These are phyloP conservation scores for Boletus pseudo-olivaceus DNA, from an alignment of 768 basidiomycete species.

Conservation along the genomic window DNA sequence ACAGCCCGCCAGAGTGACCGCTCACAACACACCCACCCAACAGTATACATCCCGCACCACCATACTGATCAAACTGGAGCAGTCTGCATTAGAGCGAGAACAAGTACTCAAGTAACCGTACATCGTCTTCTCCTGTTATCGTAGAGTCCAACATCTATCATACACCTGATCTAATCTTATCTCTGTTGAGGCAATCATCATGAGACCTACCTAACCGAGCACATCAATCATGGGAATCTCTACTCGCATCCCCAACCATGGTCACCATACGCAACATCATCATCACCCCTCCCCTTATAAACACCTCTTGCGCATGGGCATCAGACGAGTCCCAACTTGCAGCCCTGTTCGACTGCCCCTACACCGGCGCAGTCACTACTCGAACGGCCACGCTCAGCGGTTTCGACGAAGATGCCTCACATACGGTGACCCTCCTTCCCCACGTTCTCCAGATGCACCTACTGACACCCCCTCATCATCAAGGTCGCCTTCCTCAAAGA, in stretches of 20 bases:
- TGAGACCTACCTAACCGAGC: background rate
- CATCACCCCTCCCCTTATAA: constrained; percentile 65
- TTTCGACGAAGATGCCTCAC: constrained; percentile 59
- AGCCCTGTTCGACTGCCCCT: constrained; percentile 59
- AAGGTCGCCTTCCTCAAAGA: constrained; percentile 60
- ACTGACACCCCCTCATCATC: constrained; percentile 8
- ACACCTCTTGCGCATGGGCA: constrained; percentile 81
- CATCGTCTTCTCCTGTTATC: constrained; percentile 2
- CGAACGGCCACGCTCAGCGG: constrained; percentile 72
- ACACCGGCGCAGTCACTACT: constrained; percentile 79
- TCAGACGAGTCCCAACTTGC: constrained; percentile 62
- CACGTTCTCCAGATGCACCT: background rate
- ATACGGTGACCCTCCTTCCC: constrained; percentile 44
- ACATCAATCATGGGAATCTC: background rate
- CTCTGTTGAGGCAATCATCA: background rate
- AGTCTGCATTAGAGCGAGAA: constrained; percentile 89
- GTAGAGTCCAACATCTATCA: background rate
- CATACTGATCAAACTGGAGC: constrained; percentile 96
- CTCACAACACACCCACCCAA: constrained; percentile 85
- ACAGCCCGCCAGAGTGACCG: constrained; percentile 95
- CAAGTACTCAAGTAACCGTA: constrained; percentile 66
- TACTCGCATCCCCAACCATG: constrained; percentile 36
- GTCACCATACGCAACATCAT: constrained; percentile 53
- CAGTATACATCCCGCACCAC: constrained; percentile 83
- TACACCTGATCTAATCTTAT: constrained; percentile 17